Percentiles rank a stretch among this genome's conserved stretches.
phyloP scores from a whole-genome alignment of 192 early-diverging fungal genomes.

The Fimicolochytrium jonesii region DNA sequence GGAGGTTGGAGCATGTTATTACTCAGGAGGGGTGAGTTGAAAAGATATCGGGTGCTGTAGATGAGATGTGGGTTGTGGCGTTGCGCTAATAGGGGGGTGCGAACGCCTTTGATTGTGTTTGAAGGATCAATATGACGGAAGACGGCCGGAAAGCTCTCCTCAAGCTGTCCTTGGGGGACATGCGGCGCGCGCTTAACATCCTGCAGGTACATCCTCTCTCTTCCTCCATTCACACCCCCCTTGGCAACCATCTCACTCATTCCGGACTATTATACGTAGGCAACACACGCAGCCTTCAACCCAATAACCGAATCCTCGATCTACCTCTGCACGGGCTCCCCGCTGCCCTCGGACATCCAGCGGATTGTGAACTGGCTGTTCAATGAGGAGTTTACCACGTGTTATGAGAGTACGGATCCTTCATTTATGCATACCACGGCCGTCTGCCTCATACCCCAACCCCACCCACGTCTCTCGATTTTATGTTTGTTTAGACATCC shows the following conservation, averaged over 20 bases:
- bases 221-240: not conserved
- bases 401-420: conserved; percentile 36
- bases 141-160: conserved; percentile 79
- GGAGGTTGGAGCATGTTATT: conserved; percentile 55
- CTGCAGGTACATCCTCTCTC: conserved; percentile 59
- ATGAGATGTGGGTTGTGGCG: no score
- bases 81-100: no score
- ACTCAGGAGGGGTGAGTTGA: conserved; percentile 17
- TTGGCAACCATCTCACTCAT: not conserved
- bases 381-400: conserved; percentile 77
- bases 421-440: no score
- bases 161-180: conserved; percentile 87
- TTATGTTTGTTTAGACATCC: conserved; percentile 55
- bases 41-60: no score
- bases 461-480: not conserved
- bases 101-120: not conserved
- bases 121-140: conserved; percentile 71
- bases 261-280: conserved; percentile 10
- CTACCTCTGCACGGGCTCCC: conserved; percentile 90
- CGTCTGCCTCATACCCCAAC: no score
- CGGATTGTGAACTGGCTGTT: conserved; percentile 71
- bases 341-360: conserved; percentile 81
- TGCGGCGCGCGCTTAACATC: conserved; percentile 94
- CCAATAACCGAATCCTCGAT: conserved; percentile 70
- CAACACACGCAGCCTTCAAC: conserved; percentile 84